Evolutionary conservation across 352 stramenopile genomes (phyloP), one percentile per base, ranked within the genome.

Genomic region (Pythium apleroticum): DNA sequence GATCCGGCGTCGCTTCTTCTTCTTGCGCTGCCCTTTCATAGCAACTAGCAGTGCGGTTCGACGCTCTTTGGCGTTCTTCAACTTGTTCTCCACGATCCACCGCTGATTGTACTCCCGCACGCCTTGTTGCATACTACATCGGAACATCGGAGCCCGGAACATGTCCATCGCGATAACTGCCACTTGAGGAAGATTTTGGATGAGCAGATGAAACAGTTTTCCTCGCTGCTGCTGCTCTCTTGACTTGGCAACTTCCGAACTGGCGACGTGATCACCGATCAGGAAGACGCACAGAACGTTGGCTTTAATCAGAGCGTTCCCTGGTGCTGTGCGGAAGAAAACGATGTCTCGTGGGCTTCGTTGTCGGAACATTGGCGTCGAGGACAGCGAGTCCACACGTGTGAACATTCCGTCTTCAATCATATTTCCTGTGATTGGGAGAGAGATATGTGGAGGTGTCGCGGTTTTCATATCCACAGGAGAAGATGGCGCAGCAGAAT

Each of bases 131-230:
- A 90, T 75, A 46, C 65, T 88, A 48, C 85, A 93, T 2, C 85
- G 78, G 53, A 93, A 93, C 10, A 91, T 52, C 7, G 85, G 85
- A 3, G 73, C 76, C 3, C 83, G 80, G 57, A 92, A 93, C 9
- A 76, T 84, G 55, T 93, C 71, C 76, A 92, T 91, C 3, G 83
- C 83, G 22, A 85, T 57, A 9, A 89, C 76, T 0, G 85, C 85
- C 4, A 74, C 75, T 15, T 76, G 66, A 0, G 83, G 81, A 14
- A 90, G 69, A 59, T 90, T 89, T 31, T 84, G 64, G 56, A 93
- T 92, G 35, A 93, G 66, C 43, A 93, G 39, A 54, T 93, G 85
- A 33, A 93, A 86, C 9, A 92, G 27, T 45, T 92, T 92, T 52
- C 78, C 80, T 28, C 68, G 75, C 22, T 87, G 71, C 45, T 92